Base-by-base conservation (phyloP, 371 early-diverging fungal species). In the Blastocladiella emersonii region DNA sequence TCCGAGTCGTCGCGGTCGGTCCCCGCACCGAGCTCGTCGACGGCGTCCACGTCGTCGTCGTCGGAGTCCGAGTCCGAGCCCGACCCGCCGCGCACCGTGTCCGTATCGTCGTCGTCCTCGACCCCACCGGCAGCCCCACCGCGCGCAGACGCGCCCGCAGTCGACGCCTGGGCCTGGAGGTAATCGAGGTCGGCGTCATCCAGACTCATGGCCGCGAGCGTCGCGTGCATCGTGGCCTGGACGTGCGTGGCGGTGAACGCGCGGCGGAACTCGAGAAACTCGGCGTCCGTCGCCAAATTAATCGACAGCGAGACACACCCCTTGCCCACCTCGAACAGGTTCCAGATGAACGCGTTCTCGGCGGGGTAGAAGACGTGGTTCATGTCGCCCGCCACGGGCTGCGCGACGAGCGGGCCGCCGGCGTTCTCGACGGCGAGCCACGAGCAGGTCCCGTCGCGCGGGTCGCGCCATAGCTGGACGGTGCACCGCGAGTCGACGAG, bases 321-420 rank as follows among this genome's bases (percentile, higher is more conserved):
- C 15, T 43, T 49, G 34, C 69, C 72, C 43, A 48, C 48, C 23
- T 17, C 45, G 53, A 21, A 30, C 53, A 51, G 2, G 56, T 76
- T 76, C 77, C 77, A 76, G 56, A 71, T 70, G 44, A 73, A 73
- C 4, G 72, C 67, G 10, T 34, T 39, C 36, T 74, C 63, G 1
- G 65, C 45, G 60, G 70, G 49, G 19, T 64, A 62, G 70, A 89
- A 89, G 34, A 84, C 76, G 2, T 85, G 82, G 63, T 85, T 85
- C 87, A 91, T 89, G 35, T 72, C 70, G 32, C 77, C 73, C 59
- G 85, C 80, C 21, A 92, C 56, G 34, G 72, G 72, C 70, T 91
- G 90, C 32, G 78, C 70, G 30, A 86, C 70, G 39, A 74, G 75
- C 49, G 68, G 67, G 56, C 68, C 69, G 23, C 66, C 69, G 34